Evolutionary conservation across 2,329 filamentous ascomycete species (phyloP), one percentile per base, ranked within the genome.

Genomic region (Pyricularia grisea): DNA sequence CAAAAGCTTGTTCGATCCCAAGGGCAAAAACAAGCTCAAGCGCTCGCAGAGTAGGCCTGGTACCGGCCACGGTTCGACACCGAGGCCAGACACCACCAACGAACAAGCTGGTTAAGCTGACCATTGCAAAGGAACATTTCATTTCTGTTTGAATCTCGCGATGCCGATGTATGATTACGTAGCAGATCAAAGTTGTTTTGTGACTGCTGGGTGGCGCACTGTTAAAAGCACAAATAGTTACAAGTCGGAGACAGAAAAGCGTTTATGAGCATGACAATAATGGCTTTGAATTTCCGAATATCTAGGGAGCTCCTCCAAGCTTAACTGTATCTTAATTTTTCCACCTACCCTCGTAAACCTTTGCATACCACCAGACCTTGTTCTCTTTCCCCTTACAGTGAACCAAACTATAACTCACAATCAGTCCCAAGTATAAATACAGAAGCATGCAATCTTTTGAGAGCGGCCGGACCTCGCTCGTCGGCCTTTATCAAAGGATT

Each of bases 1-100:
- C 70, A 91, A 91, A 82, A 91, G 89, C 74, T 78, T 91, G 65
- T 88, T 93, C 74, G 88, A 90, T 71, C 83, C 86, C 6, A 92
- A 91, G 77, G 84, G 83, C 1, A 80, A 82, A 10, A 87, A 82
- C 75, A 89, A 85, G 75, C 76, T 83, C 68, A 80, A 72, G 72
- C 71, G 72, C n/a, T 65, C 68, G 14, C 61, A 58, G 64, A 73
- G 72, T 64, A 65, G 72, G 25, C 72, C 72, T 4, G 72, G 71
- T 72, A 74, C 70, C 66, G 63, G 66, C 4, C 65, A 67, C 30
- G 20, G 30, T n/a, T 65, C 63, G 25, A 58, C 66, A 25, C 25
- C 66, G 66, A 50, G 25, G 25, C 66, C 65, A 20, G 65, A 27
- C 31, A 50, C 30, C n/a, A 7, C 20, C 33, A 36, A 36, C n/a